Percentiles rank a stretch among this genome's conserved stretches.
Conservation (phyloP, 306 rosid genomes). For the Medicago ruthenica region DNA sequence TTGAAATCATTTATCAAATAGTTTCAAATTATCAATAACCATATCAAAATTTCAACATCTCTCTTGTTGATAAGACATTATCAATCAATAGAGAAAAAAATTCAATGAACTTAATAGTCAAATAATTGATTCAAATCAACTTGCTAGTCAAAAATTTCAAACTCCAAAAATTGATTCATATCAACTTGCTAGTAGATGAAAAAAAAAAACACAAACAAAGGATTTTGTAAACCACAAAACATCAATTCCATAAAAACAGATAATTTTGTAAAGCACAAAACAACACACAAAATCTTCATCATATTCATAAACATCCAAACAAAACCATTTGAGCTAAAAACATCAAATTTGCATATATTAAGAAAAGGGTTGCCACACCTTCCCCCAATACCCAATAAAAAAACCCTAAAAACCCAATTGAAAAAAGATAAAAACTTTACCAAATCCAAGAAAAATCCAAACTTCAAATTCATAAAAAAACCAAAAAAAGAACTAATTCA, state of each 20-base stretch:
- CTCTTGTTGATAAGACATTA: conserved; percentile 20
- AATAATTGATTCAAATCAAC: no score
- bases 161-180: conserved; percentile 4
- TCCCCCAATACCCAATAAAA: not conserved
- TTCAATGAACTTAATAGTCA: not conserved
- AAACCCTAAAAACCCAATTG: not conserved
- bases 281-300: conserved; percentile 25
- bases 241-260: not conserved
- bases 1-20: conserved; percentile 23
- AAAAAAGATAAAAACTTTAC: conserved; percentile 35
- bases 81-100: conserved; percentile 12
- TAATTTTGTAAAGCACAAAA: not conserved
- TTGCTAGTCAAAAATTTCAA: no score
- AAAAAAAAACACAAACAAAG: not conserved
- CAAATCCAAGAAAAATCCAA: conserved; percentile 4
- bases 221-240: not conserved
- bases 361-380: not conserved
- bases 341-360: conserved; percentile 5
- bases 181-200: conserved; percentile 21
- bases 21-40: conserved; percentile 34
- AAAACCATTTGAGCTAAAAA: conserved; percentile 29
- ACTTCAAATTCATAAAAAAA: conserved; percentile 18
- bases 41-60: not conserved
- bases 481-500: not conserved
- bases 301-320: conserved; percentile 14